Evolutionary conservation across 2,329 filamentous ascomycete genomes (phyloP), one percentile per base, ranked within the genome.

Genomic region (Fusarium sp.): DNA sequence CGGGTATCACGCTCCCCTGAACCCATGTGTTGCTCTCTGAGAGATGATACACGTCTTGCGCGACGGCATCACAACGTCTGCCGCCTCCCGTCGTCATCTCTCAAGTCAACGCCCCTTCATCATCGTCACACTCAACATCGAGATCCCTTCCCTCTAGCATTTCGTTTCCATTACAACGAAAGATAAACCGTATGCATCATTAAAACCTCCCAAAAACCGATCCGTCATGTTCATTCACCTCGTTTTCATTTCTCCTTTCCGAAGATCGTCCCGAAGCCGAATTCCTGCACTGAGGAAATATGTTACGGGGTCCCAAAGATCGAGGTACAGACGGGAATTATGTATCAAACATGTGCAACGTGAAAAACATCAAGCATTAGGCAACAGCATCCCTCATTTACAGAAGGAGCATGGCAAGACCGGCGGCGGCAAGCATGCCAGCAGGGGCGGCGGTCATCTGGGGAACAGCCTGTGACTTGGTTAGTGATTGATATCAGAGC

Each of bases 361-460:
- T 80, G 47, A 76, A 77, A 31, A 73, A 76, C 73, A 73, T 77
- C 70, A 77, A 79, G 73, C 75, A 64, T 74, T 66, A 71, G 56
- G 62, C 56, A 45, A 59, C n/a, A 2, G 20, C 58, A 40, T 27
- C 66, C 66, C 64, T 64, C 31, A 72, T 73, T 85, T 86, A 89
- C 68, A 89, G 83, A 68, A 89, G 80, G 69, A 87, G 76, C 70
- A 83, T 85, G 45, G 85, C 87, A 54, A 89, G 68, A 77, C 87
- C 87, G 22, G 85, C 87, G 24, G 85, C 87, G 61, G 86, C 87
- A 45, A 89, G 70, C 58, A 88, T 72, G 66, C 86, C 87, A 31
- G 79, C 78, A 24, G 86, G 85, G 40, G 83, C 86, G 66, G 83
- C 85, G 58, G 87, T 87, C 76, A 81, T 80, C 67, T 85, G 82